Evolutionary conservation across 75 land plant species (phyloP).

Genomic region (Cupressus sempervirens): DNA sequence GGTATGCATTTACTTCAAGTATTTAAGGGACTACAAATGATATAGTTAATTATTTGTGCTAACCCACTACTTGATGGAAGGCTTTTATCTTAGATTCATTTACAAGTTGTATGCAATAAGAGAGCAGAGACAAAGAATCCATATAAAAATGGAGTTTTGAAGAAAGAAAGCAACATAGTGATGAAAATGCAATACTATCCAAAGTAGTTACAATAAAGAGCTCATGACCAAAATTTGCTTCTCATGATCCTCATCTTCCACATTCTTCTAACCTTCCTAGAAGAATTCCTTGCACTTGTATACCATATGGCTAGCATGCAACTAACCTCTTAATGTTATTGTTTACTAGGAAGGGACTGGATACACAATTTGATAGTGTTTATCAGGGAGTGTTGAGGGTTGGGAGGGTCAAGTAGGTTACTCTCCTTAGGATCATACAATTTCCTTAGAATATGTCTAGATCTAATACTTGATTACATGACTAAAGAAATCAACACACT

Average conservation of each 20-base stretch:
- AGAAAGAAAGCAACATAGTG: neutral
- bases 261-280: neutral
- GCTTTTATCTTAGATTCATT: neutral
- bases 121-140: neutral
- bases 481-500: neutral
- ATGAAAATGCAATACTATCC: neutral
- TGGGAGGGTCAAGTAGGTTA: too few species aligned
- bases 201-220: neutral
- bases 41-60: neutral
- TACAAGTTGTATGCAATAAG: neutral
- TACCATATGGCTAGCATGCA: neutral
- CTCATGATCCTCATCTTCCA: neutral
- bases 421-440: neutral
- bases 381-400: too few species aligned
- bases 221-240: neutral
- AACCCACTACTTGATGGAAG: neutral
- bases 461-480: neutral
- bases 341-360: too few species aligned
- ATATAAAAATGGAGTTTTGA: neutral
- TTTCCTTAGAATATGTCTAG: neutral
- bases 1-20: neutral
- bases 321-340: neutral
- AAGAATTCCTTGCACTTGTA: neutral
- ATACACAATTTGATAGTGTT: too few species aligned
- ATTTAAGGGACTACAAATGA: neutral